Base-by-base conservation (phyloP, 371 early-diverging fungal species). In the Mortierella sp. region DNA sequence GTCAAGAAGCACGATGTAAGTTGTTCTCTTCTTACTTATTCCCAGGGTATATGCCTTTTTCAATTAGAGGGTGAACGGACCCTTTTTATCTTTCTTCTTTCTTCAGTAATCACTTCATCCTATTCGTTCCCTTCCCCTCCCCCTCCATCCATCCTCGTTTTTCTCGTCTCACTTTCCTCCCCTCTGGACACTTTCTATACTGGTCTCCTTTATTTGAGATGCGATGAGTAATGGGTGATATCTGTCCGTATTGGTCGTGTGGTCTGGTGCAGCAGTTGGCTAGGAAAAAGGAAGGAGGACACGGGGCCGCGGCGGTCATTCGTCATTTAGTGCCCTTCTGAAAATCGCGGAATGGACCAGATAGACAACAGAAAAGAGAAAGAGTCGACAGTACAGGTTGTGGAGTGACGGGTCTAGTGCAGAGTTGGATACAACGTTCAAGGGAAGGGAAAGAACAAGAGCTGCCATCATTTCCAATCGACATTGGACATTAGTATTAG, bases 1-100 rank as follows among this genome's bases (percentile, higher is more conserved):
- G 94, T 99, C 85, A 99, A 98, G 90, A 99, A 99, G 90, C 98
- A 99, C 89, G 99, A 99, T 92, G 93, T 92, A 92, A 90, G 90
- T 87, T 42, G 42, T 21, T 76, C 1, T 50, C 42, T 54, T 72
- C 60, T 38, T 58, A 10, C 13, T 63, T 63, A 19, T 63, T 34
- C 31, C 16, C 31, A 34, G 34, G 63, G 6, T 31, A 16, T 55
- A 38, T 38, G 42, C 16, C 63, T 63, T 31, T 16, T 7, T 14
- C 19, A 34, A 31, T 31, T 60, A 31, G 60, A 58, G 60, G 60
- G 16, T 50, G 50, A 50, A 31, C 60, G 16, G 31, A 28, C 50
- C 26, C 28, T 42, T 24, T 34, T 65, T 50, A 16, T 50, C 50
- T 14, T 42, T 57, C 26, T 42, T 9, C 10, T n/a, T 38, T 65